phyloP scores from a whole-genome alignment of 2,329 filamentous ascomycete species.

The Rhynchosporium agropyri region DNA sequence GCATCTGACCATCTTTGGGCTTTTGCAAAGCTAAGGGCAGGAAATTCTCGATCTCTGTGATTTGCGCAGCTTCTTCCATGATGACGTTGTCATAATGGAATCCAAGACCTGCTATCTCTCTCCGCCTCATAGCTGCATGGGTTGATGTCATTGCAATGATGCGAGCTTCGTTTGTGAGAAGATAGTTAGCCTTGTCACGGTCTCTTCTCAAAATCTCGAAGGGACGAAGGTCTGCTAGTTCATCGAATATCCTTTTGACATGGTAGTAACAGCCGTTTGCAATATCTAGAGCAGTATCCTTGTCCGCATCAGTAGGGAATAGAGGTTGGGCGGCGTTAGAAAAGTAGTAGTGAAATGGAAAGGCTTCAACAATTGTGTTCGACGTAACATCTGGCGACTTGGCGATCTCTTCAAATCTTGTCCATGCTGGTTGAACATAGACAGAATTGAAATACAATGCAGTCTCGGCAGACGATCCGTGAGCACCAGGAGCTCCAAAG shows the following conservation, averaged over 20 bases:
- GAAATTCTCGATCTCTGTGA: constrained; percentile 97
- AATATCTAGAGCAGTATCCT: constrained; percentile 72
- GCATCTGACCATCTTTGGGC: constrained; percentile 69
- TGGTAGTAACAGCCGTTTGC: constrained; percentile 86
- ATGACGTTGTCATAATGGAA: constrained; percentile 98
- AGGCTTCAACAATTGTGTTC: constrained; percentile 68
- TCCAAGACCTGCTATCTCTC: constrained; percentile 87
- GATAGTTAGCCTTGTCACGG: constrained; percentile 92
- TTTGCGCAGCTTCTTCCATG: constrained; percentile 98
- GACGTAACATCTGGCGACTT: constrained; percentile 58
- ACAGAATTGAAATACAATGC: constrained; percentile 95
- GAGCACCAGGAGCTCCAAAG: constrained; percentile 86
- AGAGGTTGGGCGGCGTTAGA: constrained; percentile 83
- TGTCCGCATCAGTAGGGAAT: constrained; percentile 68
- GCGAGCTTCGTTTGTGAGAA: constrained; percentile 92
- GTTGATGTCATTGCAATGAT: constrained; percentile 99
- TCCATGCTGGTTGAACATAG: constrained; percentile 87
- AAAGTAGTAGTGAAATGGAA: constrained; percentile 90
- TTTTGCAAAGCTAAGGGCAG: constrained; percentile 93
- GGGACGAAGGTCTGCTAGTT: constrained; percentile 88
- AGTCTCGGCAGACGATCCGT: constrained; percentile 94
- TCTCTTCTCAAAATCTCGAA: constrained; percentile 91
- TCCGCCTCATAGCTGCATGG: constrained; percentile 90
- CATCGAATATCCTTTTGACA: constrained; percentile 85
- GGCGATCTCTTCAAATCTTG: constrained; percentile 72